Evolutionary conservation across 331 rosid genomes (phyloP), one percentile per base, ranked within the genome.

Genomic region (Telfairia occidentalis): DNA sequence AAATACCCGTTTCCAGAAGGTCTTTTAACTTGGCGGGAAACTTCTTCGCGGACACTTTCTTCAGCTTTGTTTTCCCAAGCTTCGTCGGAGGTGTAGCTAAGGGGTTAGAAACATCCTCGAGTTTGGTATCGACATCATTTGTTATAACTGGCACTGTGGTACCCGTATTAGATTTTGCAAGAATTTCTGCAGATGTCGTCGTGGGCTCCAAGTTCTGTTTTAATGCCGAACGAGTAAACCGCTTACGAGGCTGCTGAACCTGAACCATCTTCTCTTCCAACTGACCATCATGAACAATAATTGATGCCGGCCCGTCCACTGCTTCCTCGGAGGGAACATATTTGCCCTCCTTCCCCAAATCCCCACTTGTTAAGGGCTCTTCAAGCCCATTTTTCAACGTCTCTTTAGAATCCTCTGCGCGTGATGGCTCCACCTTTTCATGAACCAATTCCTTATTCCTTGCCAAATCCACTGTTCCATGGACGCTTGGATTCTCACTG

Each of bases 171-270:
- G 9, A 75, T 15, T 26, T 12, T n/a, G 37, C 12, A 23, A 37
- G 26, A 19, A 19, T 13, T 4, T 19, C 80, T 24, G 26, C 34
- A 21, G 64, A 73, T 16, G 66, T 43, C 46, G 79, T 78, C 66
- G 80, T 84, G 29, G 65, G 46, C 40, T 85, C 96, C 21, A 42
- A 59, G 42, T 82, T 78, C 21, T 63, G 78, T 76, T 85, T 94
- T 87, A 91, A 61, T 19, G 79, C 82, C 7, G 97, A 89, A 76
- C 96, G 83, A 1, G 98, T 94, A 71, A 91, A 85, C 85, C 96
- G 71, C 82, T 91, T 91, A 11, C 5, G 13, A 2, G 89, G 78
- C 75, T 76, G 83, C 75, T 78, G 86, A 18, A 71, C 37, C 37
- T 32, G 2, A n/a, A 0, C n/a, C 28, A n/a, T 16, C 50, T 50